A percentile compares a stretch with the other conserved stretches of the same genome.
Evolutionary conservation across 129 eudicot species (phyloP).

Genomic region (Smallanthus sonchifolius): DNA sequence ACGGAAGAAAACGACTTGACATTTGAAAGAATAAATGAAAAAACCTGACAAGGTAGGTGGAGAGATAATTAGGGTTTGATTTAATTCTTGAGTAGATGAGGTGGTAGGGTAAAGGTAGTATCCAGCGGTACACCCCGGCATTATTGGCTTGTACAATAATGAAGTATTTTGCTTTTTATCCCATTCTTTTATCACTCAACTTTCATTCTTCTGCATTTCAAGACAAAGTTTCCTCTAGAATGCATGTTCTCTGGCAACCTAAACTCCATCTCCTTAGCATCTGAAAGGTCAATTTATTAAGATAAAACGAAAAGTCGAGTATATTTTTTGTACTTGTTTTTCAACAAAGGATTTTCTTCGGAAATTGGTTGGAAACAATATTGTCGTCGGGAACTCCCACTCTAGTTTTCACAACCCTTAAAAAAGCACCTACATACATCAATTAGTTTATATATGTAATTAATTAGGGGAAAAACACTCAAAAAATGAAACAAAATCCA

Average conservation of each 20-base stretch:
- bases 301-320: not conserved
- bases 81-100: not conserved
- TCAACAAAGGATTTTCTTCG: too few relatives aligned
- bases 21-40: constrained; percentile 9
- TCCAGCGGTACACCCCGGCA: not conserved
- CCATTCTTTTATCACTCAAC: constrained; percentile 16
- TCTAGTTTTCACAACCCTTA: too few relatives aligned
- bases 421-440: too few relatives aligned
- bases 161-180: not conserved
- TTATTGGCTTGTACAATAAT: constrained; percentile 25
- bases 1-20: constrained; percentile 8
- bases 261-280: constrained; percentile 16
- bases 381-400: too few relatives aligned
- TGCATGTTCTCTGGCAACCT: constrained; percentile 15
- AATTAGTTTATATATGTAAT: too few relatives aligned
- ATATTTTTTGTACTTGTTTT: too few relatives aligned
- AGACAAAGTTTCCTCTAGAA: constrained; percentile 12
- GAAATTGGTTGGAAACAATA: too few relatives aligned
- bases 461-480: too few relatives aligned
- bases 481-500: too few relatives aligned
- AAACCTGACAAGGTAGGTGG: constrained; percentile 27
- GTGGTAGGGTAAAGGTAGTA: constrained; percentile 26
- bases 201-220: constrained; percentile 12
- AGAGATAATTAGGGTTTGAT: not conserved
- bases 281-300: constrained; percentile 18